These are phyloP conservation scores for Simplicillium sp. DNA, from an alignment of 2,329 filamentous ascomycete species.

Conservation along the genomic window DNA sequence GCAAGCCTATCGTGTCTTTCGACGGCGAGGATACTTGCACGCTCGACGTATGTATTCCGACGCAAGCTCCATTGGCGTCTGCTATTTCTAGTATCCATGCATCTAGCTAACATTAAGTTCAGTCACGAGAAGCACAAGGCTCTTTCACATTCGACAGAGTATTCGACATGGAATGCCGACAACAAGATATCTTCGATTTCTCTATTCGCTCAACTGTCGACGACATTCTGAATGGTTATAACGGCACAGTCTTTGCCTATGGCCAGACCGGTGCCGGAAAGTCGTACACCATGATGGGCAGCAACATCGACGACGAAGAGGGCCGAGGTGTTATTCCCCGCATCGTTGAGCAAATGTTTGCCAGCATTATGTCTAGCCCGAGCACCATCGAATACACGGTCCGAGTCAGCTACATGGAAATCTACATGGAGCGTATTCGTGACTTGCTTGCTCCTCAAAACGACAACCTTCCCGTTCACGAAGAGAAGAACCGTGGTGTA, in stretches of 20 bases:
- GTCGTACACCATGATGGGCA: conserved; percentile 82
- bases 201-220: conserved; percentile 94
- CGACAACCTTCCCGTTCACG: conserved; percentile 94
- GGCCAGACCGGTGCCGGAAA: conserved; percentile 98
- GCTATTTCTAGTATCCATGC: background rate
- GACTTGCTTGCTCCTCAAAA: conserved; percentile 89
- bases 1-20: conserved; percentile 86
- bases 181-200: conserved; percentile 94
- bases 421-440: conserved; percentile 98
- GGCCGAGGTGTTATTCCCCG: conserved; percentile 92
- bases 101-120: conserved; percentile 8
- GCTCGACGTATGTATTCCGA: conserved; percentile 58
- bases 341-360: conserved; percentile 96
- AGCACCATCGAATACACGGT: conserved; percentile 98
- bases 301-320: conserved; percentile 82
- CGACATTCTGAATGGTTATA: conserved; percentile 98
- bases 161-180: conserved; percentile 86
- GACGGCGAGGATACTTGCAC: conserved; percentile 80
- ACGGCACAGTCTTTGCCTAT: conserved; percentile 97
- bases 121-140: conserved; percentile 77
- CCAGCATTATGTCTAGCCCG: conserved; percentile 84
- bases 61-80: background rate
- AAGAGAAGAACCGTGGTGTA: conserved; percentile 91
- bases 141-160: conserved; percentile 96
- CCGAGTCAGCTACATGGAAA: conserved; percentile 98